Evolutionary conservation across 768 basidiomycete genomes (phyloP).

Genomic region (Hygrocybe coccinea): DNA sequence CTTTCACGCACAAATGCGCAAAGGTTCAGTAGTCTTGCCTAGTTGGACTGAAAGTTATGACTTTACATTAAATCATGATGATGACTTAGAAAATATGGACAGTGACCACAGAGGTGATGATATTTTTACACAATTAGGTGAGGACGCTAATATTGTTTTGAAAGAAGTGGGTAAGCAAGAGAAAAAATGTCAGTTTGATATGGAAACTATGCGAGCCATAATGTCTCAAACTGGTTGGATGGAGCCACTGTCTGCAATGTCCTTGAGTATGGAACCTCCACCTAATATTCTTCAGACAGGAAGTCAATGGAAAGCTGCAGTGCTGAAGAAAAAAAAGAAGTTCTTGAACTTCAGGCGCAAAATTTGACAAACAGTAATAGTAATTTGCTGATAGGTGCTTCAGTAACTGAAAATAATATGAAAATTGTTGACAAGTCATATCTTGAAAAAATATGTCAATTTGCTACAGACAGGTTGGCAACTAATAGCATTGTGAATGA

Average conservation of each 20-base stretch:
- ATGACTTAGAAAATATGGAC: no score
- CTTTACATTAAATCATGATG: no score
- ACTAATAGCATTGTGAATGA: slow-evolving; percentile 20
- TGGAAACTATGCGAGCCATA: not conserved
- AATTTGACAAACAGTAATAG: not conserved
- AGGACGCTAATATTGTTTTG: not conserved
- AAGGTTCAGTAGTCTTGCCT: no score
- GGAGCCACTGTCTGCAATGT: no score
- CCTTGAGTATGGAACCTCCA: no score
- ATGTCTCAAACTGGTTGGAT: slow-evolving; percentile 1
- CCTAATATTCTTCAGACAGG: no score
- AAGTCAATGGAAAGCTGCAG: slow-evolving; percentile 11
- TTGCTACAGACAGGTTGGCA: slow-evolving; percentile 10
- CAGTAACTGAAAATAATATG: no score
- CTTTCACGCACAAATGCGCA: not conserved
- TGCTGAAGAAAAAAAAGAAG: slow-evolving; percentile 6
- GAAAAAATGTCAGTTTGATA: not conserved
- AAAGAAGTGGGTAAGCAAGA: not conserved
- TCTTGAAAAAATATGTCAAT: not conserved
- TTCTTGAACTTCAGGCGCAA: slow-evolving; percentile 5
- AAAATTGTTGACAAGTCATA: slow-evolving; percentile 23
- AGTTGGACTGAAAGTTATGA: no score
- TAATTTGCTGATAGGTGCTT: not conserved
- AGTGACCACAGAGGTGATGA: no score
- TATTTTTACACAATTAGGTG: not conserved